Conservation (phyloP, 495 filamentous ascomycete genomes). For the Penicillium goetzii region DNA sequence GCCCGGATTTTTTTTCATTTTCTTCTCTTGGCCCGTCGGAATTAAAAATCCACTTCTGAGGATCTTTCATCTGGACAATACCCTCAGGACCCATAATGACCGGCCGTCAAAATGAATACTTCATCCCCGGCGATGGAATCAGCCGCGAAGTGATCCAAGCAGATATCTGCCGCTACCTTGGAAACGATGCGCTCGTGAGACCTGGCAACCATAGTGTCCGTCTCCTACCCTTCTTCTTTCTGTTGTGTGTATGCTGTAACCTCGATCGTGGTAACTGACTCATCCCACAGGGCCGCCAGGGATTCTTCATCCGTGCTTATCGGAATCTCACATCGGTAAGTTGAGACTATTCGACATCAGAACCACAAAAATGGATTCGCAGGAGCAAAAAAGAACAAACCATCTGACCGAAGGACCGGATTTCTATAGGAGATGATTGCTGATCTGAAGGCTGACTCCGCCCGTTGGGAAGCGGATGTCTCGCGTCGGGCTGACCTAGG, state of each 20-base stretch:
- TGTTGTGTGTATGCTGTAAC: constrained; percentile 12
- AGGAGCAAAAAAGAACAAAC: constrained; percentile 13
- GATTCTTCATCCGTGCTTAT: constrained; percentile 87
- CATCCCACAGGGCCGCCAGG: constrained; percentile 62
- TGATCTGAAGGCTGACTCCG: constrained; percentile 82
- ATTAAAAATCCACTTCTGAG: constrained; percentile 17
- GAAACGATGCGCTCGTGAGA: constrained; percentile 86
- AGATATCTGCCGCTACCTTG: constrained; percentile 92
- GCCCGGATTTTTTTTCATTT: constrained; percentile 24
- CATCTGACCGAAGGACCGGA: constrained; percentile 25
- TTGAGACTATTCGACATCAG: constrained; percentile 21
- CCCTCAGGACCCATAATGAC: constrained; percentile 47
- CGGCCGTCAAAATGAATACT: constrained; percentile 77
- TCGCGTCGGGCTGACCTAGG: constrained; percentile 53
- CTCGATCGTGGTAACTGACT: constrained; percentile 36
- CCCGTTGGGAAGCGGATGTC: constrained; percentile 76
- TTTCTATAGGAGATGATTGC: constrained; percentile 77
- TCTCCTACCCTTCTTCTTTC: constrained; percentile 24
- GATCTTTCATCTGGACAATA: constrained; percentile 28
- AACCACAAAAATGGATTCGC: constrained; percentile 7
- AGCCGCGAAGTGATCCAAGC: constrained; percentile 92
- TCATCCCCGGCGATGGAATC: constrained; percentile 87
- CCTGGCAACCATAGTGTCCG: constrained; percentile 82
- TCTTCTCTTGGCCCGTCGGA: constrained; percentile 40
- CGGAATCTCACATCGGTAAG: constrained; percentile 85